These are phyloP conservation scores for Trichoderma endophyticum DNA, from an alignment of 2,329 filamentous ascomycete species.

Conservation along the genomic window DNA sequence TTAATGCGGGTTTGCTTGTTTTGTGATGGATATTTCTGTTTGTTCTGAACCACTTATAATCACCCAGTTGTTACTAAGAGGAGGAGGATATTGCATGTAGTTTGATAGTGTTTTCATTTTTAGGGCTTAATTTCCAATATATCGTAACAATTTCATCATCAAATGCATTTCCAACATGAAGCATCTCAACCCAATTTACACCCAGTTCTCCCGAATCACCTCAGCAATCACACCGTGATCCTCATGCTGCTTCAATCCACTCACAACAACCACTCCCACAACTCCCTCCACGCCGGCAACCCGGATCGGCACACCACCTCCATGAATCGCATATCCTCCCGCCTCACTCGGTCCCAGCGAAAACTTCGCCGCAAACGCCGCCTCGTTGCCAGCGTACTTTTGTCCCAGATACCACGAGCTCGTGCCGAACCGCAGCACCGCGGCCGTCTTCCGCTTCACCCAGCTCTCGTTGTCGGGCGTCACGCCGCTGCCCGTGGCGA, in stretches of 20 bases:
- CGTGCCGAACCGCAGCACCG: slow-evolving; percentile 67
- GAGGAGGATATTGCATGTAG: neutral
- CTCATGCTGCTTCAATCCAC: slow-evolving; percentile 71
- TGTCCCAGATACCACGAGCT: slow-evolving; percentile 70
- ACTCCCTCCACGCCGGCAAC: slow-evolving; percentile 73
- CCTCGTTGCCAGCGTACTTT: slow-evolving; percentile 64
- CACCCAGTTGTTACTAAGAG: neutral
- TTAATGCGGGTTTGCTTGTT: neutral
- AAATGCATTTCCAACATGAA: neutral
- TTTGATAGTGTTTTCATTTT: neutral
- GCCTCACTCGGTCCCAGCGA: slow-evolving; percentile 55
- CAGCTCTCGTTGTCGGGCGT: slow-evolving; percentile 69
- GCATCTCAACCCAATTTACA: neutral
- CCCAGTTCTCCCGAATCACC: slow-evolving; percentile 55
- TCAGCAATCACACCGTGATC: slow-evolving; percentile 76
- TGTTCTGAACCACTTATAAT: neutral
- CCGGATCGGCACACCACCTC: slow-evolving; percentile 69
- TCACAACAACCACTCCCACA: slow-evolving; percentile 72
- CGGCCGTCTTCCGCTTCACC: slow-evolving; percentile 68
- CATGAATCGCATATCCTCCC: slow-evolving; percentile 70
- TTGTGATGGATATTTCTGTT: neutral
- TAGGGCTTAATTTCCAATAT: neutral
- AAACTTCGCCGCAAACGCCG: slow-evolving; percentile 61
- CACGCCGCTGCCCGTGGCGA: slow-evolving; percentile 62
- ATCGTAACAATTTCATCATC: neutral